Evolutionary conservation across 192 early-diverging fungal species (phyloP).

Genomic region (Diversispora epigaea): DNA sequence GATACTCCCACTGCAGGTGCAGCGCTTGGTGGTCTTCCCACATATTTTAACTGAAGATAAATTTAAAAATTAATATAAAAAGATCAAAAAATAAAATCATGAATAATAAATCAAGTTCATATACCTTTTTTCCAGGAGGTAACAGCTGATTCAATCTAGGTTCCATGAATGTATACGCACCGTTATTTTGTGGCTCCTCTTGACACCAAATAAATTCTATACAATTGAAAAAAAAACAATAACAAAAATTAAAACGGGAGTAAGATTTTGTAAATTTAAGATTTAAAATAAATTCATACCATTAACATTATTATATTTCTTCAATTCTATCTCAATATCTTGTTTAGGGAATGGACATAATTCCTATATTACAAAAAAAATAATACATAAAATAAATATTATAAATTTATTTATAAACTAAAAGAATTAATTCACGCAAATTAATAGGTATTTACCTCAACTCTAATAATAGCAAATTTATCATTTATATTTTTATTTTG

Average conservation of each 20-base stretch:
- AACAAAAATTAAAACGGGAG: constrained; percentile 15
- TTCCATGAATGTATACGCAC: constrained; percentile 83
- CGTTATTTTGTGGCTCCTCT: constrained; percentile 95
- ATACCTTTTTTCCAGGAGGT: constrained; percentile 49
- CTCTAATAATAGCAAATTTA: constrained; percentile 76
- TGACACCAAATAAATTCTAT: constrained; percentile 73
- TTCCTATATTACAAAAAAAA: constrained; percentile 51
- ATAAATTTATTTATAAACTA: background rate
- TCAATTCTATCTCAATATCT: constrained; percentile 63
- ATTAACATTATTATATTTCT: constrained; percentile 59
- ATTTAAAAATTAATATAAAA: constrained; percentile 25
- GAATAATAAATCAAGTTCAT: background rate
- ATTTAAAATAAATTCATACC: constrained; percentile 44
- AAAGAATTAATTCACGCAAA: background rate
- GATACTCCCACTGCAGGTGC: constrained; percentile 82
- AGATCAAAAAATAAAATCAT: background rate
- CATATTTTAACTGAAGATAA: constrained; percentile 53
- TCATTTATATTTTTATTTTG: constrained; percentile 51
- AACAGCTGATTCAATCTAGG: constrained; percentile 79
- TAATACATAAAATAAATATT: background rate
- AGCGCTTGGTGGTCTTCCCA: constrained; percentile 72
- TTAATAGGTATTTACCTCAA: constrained; percentile 55
- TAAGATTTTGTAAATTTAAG: constrained; percentile 12
- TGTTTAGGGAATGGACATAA: constrained; percentile 85
- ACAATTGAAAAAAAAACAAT: constrained; percentile 44